These are phyloP conservation scores for Evansstolkia leycettana DNA, from an alignment of 495 filamentous ascomycete genomes.

Conservation along the genomic window DNA sequence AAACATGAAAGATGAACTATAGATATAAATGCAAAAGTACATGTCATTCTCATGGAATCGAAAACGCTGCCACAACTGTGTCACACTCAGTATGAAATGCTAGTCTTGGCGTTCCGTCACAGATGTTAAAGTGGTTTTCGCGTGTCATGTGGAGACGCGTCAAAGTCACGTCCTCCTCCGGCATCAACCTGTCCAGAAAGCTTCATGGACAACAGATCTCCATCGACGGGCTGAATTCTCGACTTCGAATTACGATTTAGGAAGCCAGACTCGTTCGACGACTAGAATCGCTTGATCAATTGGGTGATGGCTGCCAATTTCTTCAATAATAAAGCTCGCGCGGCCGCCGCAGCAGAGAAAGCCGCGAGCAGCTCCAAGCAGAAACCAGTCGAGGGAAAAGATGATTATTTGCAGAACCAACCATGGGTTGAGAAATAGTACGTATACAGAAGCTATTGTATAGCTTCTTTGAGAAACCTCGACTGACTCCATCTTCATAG, in stretches of 20 bases:
- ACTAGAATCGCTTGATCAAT: too few species aligned
- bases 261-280: too few species aligned
- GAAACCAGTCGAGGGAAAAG: conserved; percentile 45
- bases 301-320: conserved; percentile 50
- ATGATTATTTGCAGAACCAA: conserved; percentile 55
- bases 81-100: too few species aligned
- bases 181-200: too few species aligned
- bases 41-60: neutral
- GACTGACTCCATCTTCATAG: conserved; percentile 28
- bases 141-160: conserved; percentile 34
- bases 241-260: too few species aligned
- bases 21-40: conserved; percentile 6
- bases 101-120: too few species aligned
- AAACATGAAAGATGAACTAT: conserved; percentile 43
- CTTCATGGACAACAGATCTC: too few species aligned
- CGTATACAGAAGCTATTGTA: conserved; percentile 9
- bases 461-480: neutral
- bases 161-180: neutral
- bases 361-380: conserved; percentile 32
- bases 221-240: too few species aligned
- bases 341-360: conserved; percentile 57
- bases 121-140: conserved; percentile 4
- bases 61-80: too few species aligned
- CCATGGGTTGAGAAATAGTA: conserved; percentile 99
- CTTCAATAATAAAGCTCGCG: conserved; percentile 89